Conservation (phyloP, 2,329 filamentous ascomycete species). For the Torrubiellomyces zombiae region DNA sequence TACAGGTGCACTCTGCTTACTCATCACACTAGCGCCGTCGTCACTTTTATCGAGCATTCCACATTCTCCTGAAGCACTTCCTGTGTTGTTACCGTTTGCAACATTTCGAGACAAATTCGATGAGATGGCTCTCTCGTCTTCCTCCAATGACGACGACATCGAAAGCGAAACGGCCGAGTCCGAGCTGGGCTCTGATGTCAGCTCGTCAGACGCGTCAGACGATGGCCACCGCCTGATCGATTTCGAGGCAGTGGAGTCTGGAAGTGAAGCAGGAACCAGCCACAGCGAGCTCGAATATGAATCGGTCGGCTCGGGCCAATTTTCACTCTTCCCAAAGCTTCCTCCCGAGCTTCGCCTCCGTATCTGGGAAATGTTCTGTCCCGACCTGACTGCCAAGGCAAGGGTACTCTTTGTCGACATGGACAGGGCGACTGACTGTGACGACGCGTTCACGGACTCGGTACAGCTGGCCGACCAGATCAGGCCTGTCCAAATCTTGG, state of each 20-base stretch:
- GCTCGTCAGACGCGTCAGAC: too few species aligned
- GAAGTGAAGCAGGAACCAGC: neutral
- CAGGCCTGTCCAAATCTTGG: conserved; percentile 10
- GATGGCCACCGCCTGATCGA: conserved; percentile 3
- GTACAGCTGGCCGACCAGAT: conserved; percentile 13
- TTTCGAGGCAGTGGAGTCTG: conserved; percentile 5
- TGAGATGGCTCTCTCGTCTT: too few species aligned
- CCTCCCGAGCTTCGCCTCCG: conserved; percentile 17
- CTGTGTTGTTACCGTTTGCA: too few species aligned
- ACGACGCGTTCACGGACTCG: conserved; percentile 10
- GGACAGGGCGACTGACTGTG: too few species aligned
- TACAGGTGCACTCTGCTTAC: too few species aligned
- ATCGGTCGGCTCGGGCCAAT: conserved; percentile 3
- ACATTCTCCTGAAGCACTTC: too few species aligned
- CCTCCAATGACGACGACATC: conserved; percentile 1
- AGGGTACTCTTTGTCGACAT: too few species aligned
- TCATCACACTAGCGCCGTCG: too few species aligned
- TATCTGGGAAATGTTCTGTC: conserved; percentile 18
- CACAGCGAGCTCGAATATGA: neutral
- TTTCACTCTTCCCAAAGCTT: conserved; percentile 11
- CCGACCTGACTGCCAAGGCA: conserved; percentile 9
- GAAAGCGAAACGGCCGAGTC: conserved; percentile 1
- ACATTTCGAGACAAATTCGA: too few species aligned
- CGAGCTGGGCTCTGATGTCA: conserved; percentile 1
- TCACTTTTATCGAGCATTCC: too few species aligned